Conservation (phyloP, 2,329 filamentous ascomycete species). For the Fusarium camptoceras region DNA sequence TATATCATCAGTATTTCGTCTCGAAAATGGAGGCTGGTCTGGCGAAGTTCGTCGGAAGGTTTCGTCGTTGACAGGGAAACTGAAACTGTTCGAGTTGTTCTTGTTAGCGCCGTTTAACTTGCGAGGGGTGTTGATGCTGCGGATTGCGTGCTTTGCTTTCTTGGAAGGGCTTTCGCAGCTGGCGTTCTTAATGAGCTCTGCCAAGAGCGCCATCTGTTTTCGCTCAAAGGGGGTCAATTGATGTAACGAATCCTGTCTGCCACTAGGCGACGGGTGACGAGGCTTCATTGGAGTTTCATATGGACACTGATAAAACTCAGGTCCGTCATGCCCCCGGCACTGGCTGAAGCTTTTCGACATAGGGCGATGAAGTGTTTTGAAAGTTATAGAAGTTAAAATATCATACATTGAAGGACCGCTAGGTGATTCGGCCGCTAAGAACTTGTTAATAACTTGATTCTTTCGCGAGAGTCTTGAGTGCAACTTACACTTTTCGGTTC, state of each 20-base stretch:
- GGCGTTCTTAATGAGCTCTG: conserved; percentile 52
- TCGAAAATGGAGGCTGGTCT: conserved; percentile 57
- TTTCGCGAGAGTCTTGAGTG: neutral
- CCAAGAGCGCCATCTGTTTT: conserved; percentile 54
- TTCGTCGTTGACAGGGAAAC: conserved; percentile 59
- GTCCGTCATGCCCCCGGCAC: conserved; percentile 14
- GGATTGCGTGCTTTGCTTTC: conserved; percentile 19
- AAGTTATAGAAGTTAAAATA: conserved; percentile 40
- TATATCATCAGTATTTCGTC: conserved; percentile 69
- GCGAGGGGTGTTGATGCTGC: neutral
- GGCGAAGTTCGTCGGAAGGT: conserved; percentile 53
- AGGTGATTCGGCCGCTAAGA: conserved; percentile 27
- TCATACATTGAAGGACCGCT: conserved; percentile 63
- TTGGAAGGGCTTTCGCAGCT: conserved; percentile 28
- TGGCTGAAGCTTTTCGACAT: conserved; percentile 26
- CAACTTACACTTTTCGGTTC: conserved; percentile 30
- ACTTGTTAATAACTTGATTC: conserved; percentile 5
- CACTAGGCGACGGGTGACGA: conserved; percentile 49
- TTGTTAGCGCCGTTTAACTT: conserved; percentile 50
- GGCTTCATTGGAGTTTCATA: conserved; percentile 14
- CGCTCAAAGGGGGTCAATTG: conserved; percentile 55
- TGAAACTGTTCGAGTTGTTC: conserved; percentile 60
- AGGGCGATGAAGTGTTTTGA: conserved; percentile 31
- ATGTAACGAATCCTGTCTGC: conserved; percentile 41
- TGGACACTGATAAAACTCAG: conserved; percentile 21